These are phyloP conservation scores for Choricystis sp. DNA, from an alignment of 139 green algal species.

Conservation along the genomic window DNA sequence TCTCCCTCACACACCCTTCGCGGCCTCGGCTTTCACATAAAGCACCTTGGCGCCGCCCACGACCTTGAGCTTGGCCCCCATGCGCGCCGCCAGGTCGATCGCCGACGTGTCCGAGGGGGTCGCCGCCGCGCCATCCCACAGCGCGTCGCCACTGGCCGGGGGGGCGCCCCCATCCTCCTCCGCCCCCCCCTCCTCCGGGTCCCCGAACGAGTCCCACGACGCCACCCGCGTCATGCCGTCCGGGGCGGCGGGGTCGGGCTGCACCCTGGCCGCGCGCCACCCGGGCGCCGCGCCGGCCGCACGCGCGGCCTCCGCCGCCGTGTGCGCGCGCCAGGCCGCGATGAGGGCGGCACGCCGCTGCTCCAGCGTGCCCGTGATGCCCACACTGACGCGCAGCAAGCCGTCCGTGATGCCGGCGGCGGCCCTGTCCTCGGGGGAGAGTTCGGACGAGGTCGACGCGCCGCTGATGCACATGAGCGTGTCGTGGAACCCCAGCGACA, in stretches of 20 bases:
- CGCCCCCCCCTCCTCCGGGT: neutral
- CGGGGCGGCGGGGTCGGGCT: neutral
- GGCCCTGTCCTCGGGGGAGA: slow-evolving; percentile 4
- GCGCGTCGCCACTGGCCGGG: no score
- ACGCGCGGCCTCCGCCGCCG: slow-evolving; percentile 1
- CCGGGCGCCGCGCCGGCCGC: neutral
- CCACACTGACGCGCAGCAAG: slow-evolving; percentile 42
- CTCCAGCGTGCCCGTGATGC: slow-evolving; percentile 41
- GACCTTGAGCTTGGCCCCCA: neutral
- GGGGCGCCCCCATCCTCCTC: neutral
- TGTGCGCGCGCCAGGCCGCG: slow-evolving; percentile 19
- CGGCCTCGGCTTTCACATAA: neutral
- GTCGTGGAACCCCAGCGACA: slow-evolving; percentile 56
- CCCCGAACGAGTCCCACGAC: neutral
- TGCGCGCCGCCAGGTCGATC: neutral
- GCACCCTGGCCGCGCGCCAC: slow-evolving; percentile 13
- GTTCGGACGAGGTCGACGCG: slow-evolving; percentile 35
- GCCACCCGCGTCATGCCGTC: neutral
- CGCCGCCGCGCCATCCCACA: no score
- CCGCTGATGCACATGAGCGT: slow-evolving; percentile 36
- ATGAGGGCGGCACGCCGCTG: slow-evolving; percentile 39
- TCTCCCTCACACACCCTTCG: neutral
- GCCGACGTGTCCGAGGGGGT: no score
- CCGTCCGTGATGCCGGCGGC: slow-evolving; percentile 30
- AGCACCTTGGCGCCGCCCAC: neutral